Percentiles rank a stretch among this genome's conserved stretches.
Evolutionary conservation across 192 early-diverging fungal species (phyloP).

Genomic region (Coemansia sp.): DNA sequence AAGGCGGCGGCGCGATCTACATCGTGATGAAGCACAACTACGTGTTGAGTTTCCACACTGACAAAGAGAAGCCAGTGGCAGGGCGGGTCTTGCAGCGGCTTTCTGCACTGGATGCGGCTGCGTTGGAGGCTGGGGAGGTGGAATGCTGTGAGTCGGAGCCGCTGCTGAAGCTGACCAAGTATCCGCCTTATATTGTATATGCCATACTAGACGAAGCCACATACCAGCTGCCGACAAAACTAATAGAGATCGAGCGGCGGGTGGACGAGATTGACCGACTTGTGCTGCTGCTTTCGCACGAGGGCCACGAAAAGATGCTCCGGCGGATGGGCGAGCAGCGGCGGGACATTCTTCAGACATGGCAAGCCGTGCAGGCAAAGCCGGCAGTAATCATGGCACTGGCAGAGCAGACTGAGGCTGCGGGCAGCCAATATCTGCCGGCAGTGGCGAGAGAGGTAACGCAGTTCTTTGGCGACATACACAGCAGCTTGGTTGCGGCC

Average conservation of each 20-base stretch:
- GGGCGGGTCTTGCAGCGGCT: constrained; percentile 33
- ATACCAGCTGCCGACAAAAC: constrained; percentile 82
- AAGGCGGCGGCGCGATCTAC: constrained; percentile 14
- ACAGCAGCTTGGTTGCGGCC: constrained; percentile 39
- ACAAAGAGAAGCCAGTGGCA: constrained; percentile 11
- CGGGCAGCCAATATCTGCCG: neutral
- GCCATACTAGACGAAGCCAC: constrained; percentile 92
- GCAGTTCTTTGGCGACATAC: constrained; percentile 55
- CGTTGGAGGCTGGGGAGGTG: neutral
- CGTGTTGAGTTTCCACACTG: constrained; percentile 40
- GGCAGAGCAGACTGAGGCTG: constrained; percentile 13
- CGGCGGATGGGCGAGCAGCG: constrained; percentile 74
- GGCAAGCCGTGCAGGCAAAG: constrained; percentile 70
- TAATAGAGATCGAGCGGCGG: constrained; percentile 85
- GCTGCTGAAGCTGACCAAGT: constrained; percentile 30
- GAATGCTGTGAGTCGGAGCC: constrained; percentile 9
- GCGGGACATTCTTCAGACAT: constrained; percentile 67
- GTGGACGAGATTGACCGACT: constrained; percentile 95
- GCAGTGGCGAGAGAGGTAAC: constrained; percentile 39
- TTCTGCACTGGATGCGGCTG: constrained; percentile 24
- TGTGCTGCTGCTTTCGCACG: constrained; percentile 86
- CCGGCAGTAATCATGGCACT: constrained; percentile 69
- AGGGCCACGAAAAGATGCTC: constrained; percentile 77
- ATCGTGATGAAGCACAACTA: constrained; percentile 36
- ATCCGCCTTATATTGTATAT: constrained; percentile 91